Evolutionary conservation across 345 rosid species (phyloP).

Genomic region (Acer saccharum): DNA sequence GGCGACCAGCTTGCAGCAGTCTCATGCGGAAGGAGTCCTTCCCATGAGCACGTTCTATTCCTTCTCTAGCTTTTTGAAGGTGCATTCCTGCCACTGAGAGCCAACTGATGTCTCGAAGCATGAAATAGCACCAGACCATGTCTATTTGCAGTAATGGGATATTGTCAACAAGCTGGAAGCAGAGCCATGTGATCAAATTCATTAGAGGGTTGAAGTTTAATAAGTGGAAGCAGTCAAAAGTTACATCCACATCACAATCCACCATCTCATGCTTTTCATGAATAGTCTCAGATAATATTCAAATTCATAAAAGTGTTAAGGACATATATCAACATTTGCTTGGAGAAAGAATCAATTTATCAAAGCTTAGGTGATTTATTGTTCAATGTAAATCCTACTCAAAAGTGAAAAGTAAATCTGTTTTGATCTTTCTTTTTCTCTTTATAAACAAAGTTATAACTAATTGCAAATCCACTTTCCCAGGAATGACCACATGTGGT

Average conservation of each 20-base stretch:
- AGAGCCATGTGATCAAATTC: constrained; percentile 16
- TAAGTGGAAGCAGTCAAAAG: background rate
- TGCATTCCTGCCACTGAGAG: constrained; percentile 87
- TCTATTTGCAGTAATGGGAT: constrained; percentile 92
- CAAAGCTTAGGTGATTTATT: background rate
- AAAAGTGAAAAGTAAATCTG: background rate
- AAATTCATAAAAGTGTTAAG: background rate
- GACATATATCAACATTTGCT: background rate
- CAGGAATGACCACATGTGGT: background rate
- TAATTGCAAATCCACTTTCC: background rate
- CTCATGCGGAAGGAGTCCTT: constrained; percentile 85
- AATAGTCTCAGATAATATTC: background rate
- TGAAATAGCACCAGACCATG: constrained; percentile 98
- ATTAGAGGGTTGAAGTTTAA: background rate
- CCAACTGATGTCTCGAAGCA: constrained; percentile 83
- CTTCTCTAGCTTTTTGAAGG: constrained; percentile 82
- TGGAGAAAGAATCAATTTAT: background rate
- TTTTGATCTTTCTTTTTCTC: background rate
- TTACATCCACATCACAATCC: background rate
- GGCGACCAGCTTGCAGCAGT: constrained; percentile 76
- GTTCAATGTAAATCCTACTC: background rate
- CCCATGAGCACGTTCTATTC: constrained; percentile 89
- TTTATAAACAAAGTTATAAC: background rate
- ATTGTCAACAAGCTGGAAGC: constrained; percentile 77
- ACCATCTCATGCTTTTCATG: background rate